Conservation (phyloP, 495 filamentous ascomycete genomes). For the Lasiosphaeris hirsuta region DNA sequence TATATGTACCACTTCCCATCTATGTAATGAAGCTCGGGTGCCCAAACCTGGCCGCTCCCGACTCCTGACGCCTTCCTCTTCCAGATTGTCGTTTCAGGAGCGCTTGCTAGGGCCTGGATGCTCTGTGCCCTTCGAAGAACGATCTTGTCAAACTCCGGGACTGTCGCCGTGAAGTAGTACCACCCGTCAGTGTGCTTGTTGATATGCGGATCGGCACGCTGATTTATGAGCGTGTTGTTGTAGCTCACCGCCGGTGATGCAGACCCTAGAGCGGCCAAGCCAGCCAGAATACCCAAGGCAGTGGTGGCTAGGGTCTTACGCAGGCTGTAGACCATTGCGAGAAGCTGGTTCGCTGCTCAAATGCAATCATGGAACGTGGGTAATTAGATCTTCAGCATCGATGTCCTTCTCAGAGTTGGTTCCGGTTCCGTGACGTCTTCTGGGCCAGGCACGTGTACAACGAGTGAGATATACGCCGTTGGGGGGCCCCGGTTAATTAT, state of each 20-base stretch:
- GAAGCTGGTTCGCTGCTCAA: too few species aligned
- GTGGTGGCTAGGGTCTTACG: background rate
- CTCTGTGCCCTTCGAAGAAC: slow-evolving; percentile 48
- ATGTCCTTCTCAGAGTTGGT: too few species aligned
- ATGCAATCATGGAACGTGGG: too few species aligned
- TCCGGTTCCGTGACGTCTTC: too few species aligned
- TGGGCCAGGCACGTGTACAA: too few species aligned
- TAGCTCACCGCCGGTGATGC: slow-evolving; percentile 22
- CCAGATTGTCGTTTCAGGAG: slow-evolving; percentile 31
- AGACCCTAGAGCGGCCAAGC: background rate
- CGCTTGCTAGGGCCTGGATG: slow-evolving; percentile 46
- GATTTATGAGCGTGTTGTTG: slow-evolving; percentile 22
- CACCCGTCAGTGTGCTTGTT: slow-evolving; percentile 48
- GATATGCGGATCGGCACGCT: slow-evolving; percentile 30
- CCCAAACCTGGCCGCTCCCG: slow-evolving; percentile 55
- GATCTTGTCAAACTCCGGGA: slow-evolving; percentile 48
- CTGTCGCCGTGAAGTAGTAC: slow-evolving; percentile 48
- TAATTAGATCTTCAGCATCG: too few species aligned
- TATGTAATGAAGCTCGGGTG: slow-evolving; percentile 52
- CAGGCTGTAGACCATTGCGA: background rate
- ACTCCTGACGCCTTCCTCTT: slow-evolving; percentile 40
- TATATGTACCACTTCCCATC: slow-evolving; percentile 48
- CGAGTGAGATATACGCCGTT: too few species aligned
- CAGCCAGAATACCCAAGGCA: background rate
- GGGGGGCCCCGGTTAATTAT: too few species aligned